Base-by-base conservation (phyloP, 768 basidiomycete species). In the Holtermanniella nyarrowii region DNA sequence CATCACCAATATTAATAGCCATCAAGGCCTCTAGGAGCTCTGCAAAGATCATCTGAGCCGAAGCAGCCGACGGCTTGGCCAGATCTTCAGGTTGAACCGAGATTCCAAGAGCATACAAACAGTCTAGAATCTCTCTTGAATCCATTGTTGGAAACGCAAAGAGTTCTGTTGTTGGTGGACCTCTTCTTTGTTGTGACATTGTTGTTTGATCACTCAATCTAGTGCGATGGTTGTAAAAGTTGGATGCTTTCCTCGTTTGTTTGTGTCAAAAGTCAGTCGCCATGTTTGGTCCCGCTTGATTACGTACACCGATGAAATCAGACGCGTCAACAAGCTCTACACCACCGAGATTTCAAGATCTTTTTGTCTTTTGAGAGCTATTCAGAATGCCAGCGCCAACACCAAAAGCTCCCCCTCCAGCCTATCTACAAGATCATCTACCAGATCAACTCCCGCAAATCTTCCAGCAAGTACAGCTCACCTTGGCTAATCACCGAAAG, bases 401-500 rank as follows among this genome's bases (percentile, higher is more conserved):
- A 54, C 54, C 52, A 40, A 54, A 50, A 20, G 53, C 58, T 37
- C 55, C 56, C 5, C 37, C 49, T 13, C 31, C 44, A 5, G 55
- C 65, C 5, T 64, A 58, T 44, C 58, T 72, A 5, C 57, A 55
- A n/a, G 59, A 64, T 3, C 53, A 59, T 2, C 50, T 71, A 12
- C 65, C 71, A 21, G 27, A 51, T 3, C 47, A 61, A 13, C 60
- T 86, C 18, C 78, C 80, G 18, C 80, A 77, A 26, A 85, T 89
- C 42, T 86, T 91, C 55, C 80, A 85, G 24, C 85, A 93, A 72
- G 85, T 77, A 0, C 87, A 90, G 67, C 73, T 67, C 5, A 80
- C 83, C 0, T 70, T 76, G 13, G 81, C 85, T 7, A 89, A 87
- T 68, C 90, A 96, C 70, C 82, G 83, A 55, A 95, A 95, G 76